Evolutionary conservation across 768 basidiomycete genomes (phyloP).

Genomic region (Leccinum ochraceum): DNA sequence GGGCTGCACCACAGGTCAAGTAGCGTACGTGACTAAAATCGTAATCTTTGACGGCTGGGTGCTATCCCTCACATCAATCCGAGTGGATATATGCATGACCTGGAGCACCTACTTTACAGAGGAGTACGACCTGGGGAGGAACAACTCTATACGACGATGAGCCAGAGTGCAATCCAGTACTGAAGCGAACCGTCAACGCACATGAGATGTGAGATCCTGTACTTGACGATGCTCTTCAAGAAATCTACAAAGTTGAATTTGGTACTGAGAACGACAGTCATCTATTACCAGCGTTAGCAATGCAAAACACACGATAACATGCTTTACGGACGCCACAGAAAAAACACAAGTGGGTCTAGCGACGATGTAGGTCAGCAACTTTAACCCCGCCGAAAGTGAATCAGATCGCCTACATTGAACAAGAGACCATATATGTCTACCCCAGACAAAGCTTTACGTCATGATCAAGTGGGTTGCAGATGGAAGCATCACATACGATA

Average conservation of each 20-base stretch:
- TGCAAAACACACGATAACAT: neutral
- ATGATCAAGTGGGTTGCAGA: neutral
- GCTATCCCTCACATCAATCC: slow-evolving; percentile 23
- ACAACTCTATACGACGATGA: slow-evolving; percentile 37
- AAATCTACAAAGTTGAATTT: slow-evolving; percentile 48
- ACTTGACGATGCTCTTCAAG: slow-evolving; percentile 45
- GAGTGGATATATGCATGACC: neutral
- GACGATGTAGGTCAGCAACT: slow-evolving; percentile 27
- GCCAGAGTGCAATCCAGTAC: neutral
- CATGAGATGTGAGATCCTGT: slow-evolving; percentile 49
- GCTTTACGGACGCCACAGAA: slow-evolving; percentile 51
- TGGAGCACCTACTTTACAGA: slow-evolving; percentile 46
- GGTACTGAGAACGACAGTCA: slow-evolving; percentile 47
- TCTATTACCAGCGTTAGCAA: slow-evolving; percentile 36
- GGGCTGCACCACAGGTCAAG: slow-evolving; percentile 54
- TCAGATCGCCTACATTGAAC: slow-evolving; percentile 45
- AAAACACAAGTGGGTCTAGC: slow-evolving; percentile 56
- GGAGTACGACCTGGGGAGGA: slow-evolving; percentile 47
- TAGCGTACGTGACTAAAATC: slow-evolving; percentile 41
- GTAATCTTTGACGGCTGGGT: slow-evolving; percentile 41
- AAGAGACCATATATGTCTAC: slow-evolving; percentile 69
- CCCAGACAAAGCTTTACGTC: neutral
- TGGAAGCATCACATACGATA: slow-evolving; percentile 47
- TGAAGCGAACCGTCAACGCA: slow-evolving; percentile 18
- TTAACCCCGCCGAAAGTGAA: neutral